Percentiles rank a stretch among this genome's conserved stretches.
These are phyloP conservation scores for Camelina hispida DNA, from an alignment of 345 rosid genomes.

Conservation along the genomic window DNA sequence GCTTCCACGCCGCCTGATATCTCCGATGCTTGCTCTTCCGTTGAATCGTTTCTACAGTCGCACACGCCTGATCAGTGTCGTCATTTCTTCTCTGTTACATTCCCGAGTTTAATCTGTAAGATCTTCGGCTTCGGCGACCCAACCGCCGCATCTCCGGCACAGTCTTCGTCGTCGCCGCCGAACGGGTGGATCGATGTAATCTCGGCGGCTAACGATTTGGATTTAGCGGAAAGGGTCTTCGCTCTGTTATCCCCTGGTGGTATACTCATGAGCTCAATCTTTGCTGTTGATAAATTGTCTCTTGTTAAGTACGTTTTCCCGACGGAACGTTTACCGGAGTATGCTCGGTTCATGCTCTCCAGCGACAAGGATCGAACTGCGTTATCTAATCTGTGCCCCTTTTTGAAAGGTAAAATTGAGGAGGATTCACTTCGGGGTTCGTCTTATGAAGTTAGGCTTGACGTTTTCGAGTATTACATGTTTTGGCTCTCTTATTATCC, in stretches of 20 bases:
- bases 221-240: conserved; percentile 58
- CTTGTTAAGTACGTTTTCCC: conserved; percentile 88
- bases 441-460: conserved; percentile 62
- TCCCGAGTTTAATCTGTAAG: conserved; percentile 79
- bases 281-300: conserved; percentile 70
- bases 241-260: conserved; percentile 67
- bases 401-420: conserved; percentile 63
- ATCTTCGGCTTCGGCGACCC: conserved; percentile 80
- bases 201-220: conserved; percentile 50
- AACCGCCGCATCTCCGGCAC: conserved; percentile 45
- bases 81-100: conserved; percentile 87
- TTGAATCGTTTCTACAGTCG: conserved; percentile 66
- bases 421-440: conserved; percentile 65
- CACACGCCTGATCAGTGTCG: conserved; percentile 84
- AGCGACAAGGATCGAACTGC: conserved; percentile 53
- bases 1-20: conserved; percentile 67
- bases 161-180: conserved; percentile 25
- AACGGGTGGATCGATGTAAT: conserved; percentile 72
- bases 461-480: conserved; percentile 83
- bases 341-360: conserved; percentile 66
- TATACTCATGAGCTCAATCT: conserved; percentile 60
- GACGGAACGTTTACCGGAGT: conserved; percentile 74
- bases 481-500: conserved; percentile 97
- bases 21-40: conserved; percentile 63
- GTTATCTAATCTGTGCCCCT: conserved; percentile 60